Base-by-base conservation (phyloP, 2,329 filamentous ascomycete species). In the Neofusicoccum ribis region DNA sequence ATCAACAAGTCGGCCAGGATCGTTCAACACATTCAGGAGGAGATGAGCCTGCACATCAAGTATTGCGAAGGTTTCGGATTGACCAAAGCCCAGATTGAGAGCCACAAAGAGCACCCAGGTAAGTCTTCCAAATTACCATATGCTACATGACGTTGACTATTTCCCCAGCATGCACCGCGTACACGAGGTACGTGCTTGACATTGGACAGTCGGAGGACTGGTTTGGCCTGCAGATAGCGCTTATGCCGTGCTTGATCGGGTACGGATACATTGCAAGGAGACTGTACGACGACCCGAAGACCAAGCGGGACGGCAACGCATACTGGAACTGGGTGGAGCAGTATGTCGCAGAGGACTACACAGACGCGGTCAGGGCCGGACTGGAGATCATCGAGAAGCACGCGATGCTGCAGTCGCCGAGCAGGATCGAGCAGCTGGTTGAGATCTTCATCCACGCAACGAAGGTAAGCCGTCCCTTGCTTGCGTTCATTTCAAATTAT, bases 321-420 rank as follows among this genome's bases (percentile, higher is more conserved):
- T 98, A 96, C 80, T 95, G 91, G 89, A 85, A 88, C 51, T 98
- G 94, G 94, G 92, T 98, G 69, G 84, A 93, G 74, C 96, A 92
- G 72, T 98, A 97, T 73, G 86, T 91, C 15, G 90, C 89, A 2
- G 88, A 91, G 0, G 91, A 95, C 74, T 97, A 96, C 70, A 79
- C 83, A 0, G 83, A 88, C 67, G 91, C 91, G 5, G 91, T 96
- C 63, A 82, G 82, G 68, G 83, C 87, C 3, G 92, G 91, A 23
- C 87, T 84, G 63, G 91, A 86, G 67, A 78, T 96, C 36, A 83
- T 97, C 8, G 94, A 97, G 77, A 85, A 86, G 69, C 85, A 93
- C 72, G 88, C 91, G 15, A 80, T 84, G n/a, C 80, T 87, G 56
- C 90, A 94, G 70, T 93, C 91, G 2, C 88, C 90, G 0, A 82